Conservation (phyloP, 1,139 yeast genomes). For the Geotrichum australiense region DNA sequence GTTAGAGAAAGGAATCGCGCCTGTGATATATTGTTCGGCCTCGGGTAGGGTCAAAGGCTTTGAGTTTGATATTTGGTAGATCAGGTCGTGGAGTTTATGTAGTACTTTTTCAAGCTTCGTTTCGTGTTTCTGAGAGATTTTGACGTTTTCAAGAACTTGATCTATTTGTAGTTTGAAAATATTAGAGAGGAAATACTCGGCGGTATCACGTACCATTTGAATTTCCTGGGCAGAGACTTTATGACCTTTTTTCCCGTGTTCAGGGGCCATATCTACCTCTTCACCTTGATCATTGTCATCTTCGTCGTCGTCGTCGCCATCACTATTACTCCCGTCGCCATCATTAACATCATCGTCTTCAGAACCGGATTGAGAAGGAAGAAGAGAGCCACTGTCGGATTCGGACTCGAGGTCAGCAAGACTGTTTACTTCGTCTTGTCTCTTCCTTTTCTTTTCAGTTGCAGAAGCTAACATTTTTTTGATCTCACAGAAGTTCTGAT, state of each 20-base stretch:
- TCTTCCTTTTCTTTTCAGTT: constrained; percentile 8
- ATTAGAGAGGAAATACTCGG: constrained; percentile 87
- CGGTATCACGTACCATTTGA: constrained; percentile 87
- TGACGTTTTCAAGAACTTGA: constrained; percentile 74
- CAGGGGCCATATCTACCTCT: constrained; percentile 24
- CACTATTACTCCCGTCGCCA: constrained; percentile 1
- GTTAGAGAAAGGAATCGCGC: constrained; percentile 77
- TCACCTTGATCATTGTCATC: constrained; percentile 37
- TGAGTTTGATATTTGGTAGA: constrained; percentile 55
- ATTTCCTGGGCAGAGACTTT: constrained; percentile 65
- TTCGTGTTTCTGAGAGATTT: constrained; percentile 62
- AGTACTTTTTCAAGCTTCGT: constrained; percentile 66
- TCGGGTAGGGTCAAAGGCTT: constrained; percentile 50
- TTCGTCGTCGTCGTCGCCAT: constrained; percentile 8
- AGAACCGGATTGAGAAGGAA: neutral
- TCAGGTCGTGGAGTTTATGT: constrained; percentile 64
- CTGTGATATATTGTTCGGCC: constrained; percentile 40
- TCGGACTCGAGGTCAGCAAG: constrained; percentile 14
- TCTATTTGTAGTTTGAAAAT: constrained; percentile 92
- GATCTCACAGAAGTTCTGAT: too few relatives aligned
- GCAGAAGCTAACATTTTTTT: too few relatives aligned
- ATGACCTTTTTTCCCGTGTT: constrained; percentile 23
- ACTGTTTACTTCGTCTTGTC: constrained; percentile 10
- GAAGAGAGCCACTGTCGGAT: constrained; percentile 8
- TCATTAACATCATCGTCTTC: constrained; percentile 4